Percentiles rank a stretch among this genome's conserved stretches.
phyloP scores from a whole-genome alignment of 257 asterid species.

The Scutellaria galericulata region DNA sequence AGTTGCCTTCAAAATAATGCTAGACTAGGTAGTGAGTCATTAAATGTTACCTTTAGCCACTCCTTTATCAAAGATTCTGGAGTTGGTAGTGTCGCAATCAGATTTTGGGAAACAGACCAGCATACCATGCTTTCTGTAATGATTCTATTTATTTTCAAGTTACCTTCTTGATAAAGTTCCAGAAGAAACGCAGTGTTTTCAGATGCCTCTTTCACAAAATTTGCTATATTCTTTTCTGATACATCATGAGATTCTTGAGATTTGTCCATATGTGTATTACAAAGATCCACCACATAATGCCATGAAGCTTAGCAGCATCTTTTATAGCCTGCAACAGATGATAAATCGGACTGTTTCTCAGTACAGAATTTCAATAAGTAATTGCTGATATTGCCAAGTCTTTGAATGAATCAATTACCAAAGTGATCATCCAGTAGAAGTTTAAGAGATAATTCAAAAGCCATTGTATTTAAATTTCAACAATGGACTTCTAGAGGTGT shows the following conservation, averaged over 20 bases:
- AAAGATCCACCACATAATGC: constrained; percentile 57
- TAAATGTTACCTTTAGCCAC: constrained; percentile 81
- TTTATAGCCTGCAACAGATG: constrained; percentile 64
- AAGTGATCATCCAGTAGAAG: constrained; percentile 7
- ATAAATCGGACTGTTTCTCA: not conserved
- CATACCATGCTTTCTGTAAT: constrained; percentile 67
- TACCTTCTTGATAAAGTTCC: constrained; percentile 55
- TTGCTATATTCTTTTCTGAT: constrained; percentile 52
- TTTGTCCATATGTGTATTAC: constrained; percentile 50
- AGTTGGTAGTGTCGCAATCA: constrained; percentile 58
- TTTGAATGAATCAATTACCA: constrained; percentile 6
- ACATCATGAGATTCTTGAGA: constrained; percentile 53
- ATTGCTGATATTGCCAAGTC: constrained; percentile 8
- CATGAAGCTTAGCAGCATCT: constrained; percentile 89
- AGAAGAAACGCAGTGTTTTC: constrained; percentile 69
- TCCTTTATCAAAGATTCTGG: constrained; percentile 69
- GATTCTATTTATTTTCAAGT: constrained; percentile 48
- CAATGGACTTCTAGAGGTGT: constrained; percentile 2
- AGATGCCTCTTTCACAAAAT: constrained; percentile 71
- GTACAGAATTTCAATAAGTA: constrained; percentile 24
- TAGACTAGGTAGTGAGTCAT: constrained; percentile 30
- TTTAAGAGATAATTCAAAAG: not conserved
- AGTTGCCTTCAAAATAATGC: constrained; percentile 25
- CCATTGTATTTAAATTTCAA: not conserved
- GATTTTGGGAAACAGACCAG: constrained; percentile 70